A percentile compares a stretch with the other conserved stretches of the same genome.
Conservation (phyloP, 192 early-diverging fungal genomes). For the Linnemannia exigua region DNA sequence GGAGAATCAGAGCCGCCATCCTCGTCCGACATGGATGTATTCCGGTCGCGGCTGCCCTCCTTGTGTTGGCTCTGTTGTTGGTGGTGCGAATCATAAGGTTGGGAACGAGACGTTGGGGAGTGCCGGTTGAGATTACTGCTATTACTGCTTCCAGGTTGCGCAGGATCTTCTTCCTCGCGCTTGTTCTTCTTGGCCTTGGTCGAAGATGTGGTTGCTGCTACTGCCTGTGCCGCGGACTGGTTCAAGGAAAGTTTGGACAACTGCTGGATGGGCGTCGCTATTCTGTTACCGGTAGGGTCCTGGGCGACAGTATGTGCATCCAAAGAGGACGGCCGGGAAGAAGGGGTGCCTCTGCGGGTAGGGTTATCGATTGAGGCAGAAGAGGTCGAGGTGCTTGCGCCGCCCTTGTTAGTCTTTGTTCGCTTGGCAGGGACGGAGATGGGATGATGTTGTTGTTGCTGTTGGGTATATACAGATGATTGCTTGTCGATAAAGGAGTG, state of each 20-base stretch:
- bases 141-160: constrained; percentile 1
- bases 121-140: neutral
- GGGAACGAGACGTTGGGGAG: neutral
- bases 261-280: constrained; percentile 43
- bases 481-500: constrained; percentile 17
- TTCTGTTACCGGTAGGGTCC: constrained; percentile 1
- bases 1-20: neutral
- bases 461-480: neutral
- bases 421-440: constrained; percentile 41
- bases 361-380: neutral
- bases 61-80: constrained; percentile 16
- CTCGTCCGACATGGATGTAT: neutral
- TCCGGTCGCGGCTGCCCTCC: neutral
- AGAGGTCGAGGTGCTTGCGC: neutral
- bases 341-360: constrained; percentile 17
- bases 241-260: constrained; percentile 43
- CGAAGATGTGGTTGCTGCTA: neutral
- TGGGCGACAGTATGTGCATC: neutral
- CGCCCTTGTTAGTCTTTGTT: constrained; percentile 45
- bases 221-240: neutral
- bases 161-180: constrained; percentile 23
- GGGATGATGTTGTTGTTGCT: constrained; percentile 8
- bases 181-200: constrained; percentile 45
- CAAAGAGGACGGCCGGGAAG: neutral
- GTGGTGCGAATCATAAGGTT: neutral